Evolutionary conservation across 306 rosid genomes (phyloP).

Genomic region (Vigna nakashimae): DNA sequence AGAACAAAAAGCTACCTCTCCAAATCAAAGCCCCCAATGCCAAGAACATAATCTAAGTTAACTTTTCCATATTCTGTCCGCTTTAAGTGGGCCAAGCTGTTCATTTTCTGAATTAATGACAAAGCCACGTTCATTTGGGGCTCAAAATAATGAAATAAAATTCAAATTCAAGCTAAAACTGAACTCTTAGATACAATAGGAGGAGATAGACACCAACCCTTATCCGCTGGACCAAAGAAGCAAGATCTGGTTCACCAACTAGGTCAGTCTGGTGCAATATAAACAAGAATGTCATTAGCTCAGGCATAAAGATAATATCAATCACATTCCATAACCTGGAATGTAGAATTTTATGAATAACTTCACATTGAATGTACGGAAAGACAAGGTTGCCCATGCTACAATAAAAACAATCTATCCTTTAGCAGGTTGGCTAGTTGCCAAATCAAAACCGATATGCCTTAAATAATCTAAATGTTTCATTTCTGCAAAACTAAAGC

Average conservation of each 20-base stretch:
- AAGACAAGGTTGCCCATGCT: not conserved
- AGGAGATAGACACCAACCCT: conserved; percentile 62
- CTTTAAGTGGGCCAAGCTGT: conserved; percentile 82
- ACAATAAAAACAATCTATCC: conserved; percentile 12
- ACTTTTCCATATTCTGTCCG: conserved; percentile 93
- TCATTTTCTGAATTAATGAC: conserved; percentile 63
- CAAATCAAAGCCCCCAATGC: conserved; percentile 96
- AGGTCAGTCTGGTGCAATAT: conserved; percentile 76
- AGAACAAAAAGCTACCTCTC: conserved; percentile 72
- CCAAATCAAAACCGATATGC: not conserved
- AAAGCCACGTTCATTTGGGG: conserved; percentile 21
- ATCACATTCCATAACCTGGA: conserved; percentile 18
- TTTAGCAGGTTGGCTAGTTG: not conserved
- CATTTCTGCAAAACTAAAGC: conserved; percentile 2
- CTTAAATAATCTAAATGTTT: conserved; percentile 23
- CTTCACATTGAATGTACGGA: not conserved
- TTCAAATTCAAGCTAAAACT: not conserved
- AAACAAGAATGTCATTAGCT: conserved; percentile 45
- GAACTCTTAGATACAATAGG: not conserved
- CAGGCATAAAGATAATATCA: not conserved
- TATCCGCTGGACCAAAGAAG: conserved; percentile 79
- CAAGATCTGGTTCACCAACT: conserved; percentile 80
- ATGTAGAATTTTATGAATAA: conserved; percentile 6
- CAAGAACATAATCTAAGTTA: conserved; percentile 95
- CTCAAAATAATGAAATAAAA: conserved; percentile 35